Conservation (phyloP, 2,329 filamentous ascomycete genomes). For the Rhinocladiella similis region DNA sequence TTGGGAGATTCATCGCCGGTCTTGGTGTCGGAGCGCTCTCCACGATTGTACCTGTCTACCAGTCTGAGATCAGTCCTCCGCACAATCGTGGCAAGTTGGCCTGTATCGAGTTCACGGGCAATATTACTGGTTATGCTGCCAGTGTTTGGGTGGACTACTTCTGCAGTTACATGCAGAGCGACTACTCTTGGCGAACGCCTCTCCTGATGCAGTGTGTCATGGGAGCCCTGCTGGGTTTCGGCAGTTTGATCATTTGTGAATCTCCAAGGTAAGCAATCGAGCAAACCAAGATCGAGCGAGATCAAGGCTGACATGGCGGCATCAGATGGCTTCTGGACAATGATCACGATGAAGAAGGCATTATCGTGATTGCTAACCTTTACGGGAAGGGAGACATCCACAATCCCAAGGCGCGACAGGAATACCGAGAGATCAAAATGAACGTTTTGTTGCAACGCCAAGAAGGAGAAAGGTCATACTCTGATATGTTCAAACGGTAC, state of each 20-base stretch:
- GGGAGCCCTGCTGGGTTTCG: constrained; percentile 80
- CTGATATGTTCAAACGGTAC: constrained; percentile 94
- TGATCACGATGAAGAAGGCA: constrained; percentile 96
- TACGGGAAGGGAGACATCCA: constrained; percentile 96
- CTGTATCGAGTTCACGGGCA: constrained; percentile 97
- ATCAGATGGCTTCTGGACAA: constrained; percentile 92
- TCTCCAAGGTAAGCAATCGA: constrained; percentile 71
- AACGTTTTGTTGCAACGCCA: constrained; percentile 88
- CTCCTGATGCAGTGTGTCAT: constrained; percentile 92
- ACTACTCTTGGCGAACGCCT: constrained; percentile 88
- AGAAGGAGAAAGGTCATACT: constrained; percentile 88
- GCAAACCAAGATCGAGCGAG: constrained; percentile 5
- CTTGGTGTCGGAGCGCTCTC: constrained; percentile 85
- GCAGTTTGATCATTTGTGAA: constrained; percentile 91
- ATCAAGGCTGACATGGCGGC: constrained; percentile 33
- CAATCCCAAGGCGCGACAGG: constrained; percentile 85
- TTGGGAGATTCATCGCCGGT: constrained; percentile 80
- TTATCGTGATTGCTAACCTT: constrained; percentile 95
- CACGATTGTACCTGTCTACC: constrained; percentile 90
- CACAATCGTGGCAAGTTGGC: constrained; percentile 94
- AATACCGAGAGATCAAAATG: constrained; percentile 99
- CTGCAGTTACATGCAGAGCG: constrained; percentile 81
- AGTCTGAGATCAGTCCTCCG: constrained; percentile 92
- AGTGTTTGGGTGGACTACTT: constrained; percentile 99
- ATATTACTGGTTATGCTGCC: constrained; percentile 91